Base-by-base conservation (phyloP, 768 basidiomycete genomes). In the Tremella fuciformis region DNA sequence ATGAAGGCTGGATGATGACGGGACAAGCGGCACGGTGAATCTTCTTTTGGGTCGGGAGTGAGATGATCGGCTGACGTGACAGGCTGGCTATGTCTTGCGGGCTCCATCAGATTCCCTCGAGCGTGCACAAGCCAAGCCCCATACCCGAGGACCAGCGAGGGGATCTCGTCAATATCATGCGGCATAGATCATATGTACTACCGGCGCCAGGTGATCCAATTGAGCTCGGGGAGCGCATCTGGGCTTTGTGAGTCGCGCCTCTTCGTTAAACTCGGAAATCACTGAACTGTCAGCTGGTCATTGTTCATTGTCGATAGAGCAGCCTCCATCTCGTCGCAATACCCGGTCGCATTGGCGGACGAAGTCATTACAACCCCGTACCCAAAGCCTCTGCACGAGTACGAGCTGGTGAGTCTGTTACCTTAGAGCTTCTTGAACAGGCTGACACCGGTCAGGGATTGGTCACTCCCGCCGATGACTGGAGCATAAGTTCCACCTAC, bases 1-100 rank as follows among this genome's bases (percentile, higher is more conserved):
- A 73, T 48, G 69, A 73, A 26, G 71, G 69, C 11, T 69, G 62
- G 57, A 70, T 73, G 69, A 63, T 69, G 66, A 64, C 62, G 34
- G 67, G 68, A 0, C 57, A 57, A 51, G 71, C 71, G 0, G 62
- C 64, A 1, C 59, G 71, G 70, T 69, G 40, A 34, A 64, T 60
- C 13, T 13, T 11, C 21, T n/a, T 46, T 50, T 24, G 22, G 13
- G 29, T 18, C 8, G 25, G 13, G 37, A 37, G 16, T 26, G 24
- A 37, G 15, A 1, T 6, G 8, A 4, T 18, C 16, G 9, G 13
- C 50, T 59, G 41, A 64, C 16, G 21, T 24, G 13, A 21, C 50
- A 69, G 71, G 46, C 44, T 73, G 11, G 71, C 66, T 2, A 38
- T 70, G 0, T 70, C 69, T 13, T 63, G 64, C 26, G 71, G 71